Evolutionary conservation across 2,329 filamentous ascomycete genomes (phyloP).

Genomic region (Colletotrichum viniferum): DNA sequence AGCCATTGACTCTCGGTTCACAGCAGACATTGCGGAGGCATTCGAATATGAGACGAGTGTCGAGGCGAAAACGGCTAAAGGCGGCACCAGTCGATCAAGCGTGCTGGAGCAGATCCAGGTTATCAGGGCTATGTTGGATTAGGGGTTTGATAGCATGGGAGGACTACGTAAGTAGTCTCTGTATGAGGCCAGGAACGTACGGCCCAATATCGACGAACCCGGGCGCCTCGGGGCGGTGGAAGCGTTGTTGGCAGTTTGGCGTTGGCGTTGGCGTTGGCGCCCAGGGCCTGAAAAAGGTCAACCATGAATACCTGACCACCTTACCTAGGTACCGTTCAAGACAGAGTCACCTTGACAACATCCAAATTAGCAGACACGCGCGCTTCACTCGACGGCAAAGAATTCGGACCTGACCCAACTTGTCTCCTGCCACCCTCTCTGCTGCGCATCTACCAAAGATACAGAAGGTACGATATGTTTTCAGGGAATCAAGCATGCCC

Average conservation of each 20-base stretch:
- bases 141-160: constrained; percentile 16
- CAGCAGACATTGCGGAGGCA: constrained; percentile 66
- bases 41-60: constrained; percentile 77
- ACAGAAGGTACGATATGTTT: background rate
- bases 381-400: background rate
- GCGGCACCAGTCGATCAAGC: constrained; percentile 72
- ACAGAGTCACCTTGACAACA: too few relatives aligned
- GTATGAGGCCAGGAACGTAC: too few relatives aligned
- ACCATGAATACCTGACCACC: too few relatives aligned
- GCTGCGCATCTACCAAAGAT: background rate
- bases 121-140: constrained; percentile 37
- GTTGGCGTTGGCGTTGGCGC: too few relatives aligned
- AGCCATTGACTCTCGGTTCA: constrained; percentile 69
- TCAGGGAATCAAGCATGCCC: background rate
- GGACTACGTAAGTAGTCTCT: too few relatives aligned
- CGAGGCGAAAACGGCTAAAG: constrained; percentile 63
- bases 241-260: too few relatives aligned
- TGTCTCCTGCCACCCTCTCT: background rate
- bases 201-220: too few relatives aligned
- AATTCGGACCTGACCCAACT: background rate
- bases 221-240: too few relatives aligned
- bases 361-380: background rate
- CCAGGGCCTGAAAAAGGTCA: too few relatives aligned
- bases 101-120: constrained; percentile 65
- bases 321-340: too few relatives aligned